Conservation (phyloP, 345 rosid species). For the Hirschfeldia incana region DNA sequence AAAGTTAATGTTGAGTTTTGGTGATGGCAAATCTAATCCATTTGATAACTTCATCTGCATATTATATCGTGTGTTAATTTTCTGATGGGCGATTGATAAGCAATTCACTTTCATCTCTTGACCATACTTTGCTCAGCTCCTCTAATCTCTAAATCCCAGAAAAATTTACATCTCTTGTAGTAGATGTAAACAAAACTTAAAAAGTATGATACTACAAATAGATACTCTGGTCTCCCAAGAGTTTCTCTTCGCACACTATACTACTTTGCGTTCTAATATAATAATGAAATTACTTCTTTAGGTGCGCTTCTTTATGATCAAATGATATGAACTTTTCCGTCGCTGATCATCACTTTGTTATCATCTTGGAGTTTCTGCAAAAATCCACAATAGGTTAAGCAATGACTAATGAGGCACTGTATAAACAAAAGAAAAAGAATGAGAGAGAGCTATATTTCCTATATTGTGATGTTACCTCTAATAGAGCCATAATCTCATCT, state of each 20-base stretch:
- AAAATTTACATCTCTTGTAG: not conserved
- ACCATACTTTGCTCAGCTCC: not conserved
- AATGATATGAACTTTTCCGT: constrained; percentile 72
- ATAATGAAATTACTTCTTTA: not conserved
- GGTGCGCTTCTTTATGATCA: constrained; percentile 20
- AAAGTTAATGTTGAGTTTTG: too few species aligned
- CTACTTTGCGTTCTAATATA: not conserved
- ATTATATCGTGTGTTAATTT: too few species aligned
- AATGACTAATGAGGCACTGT: constrained; percentile 7
- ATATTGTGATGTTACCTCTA: constrained; percentile 57
- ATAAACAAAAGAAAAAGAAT: constrained; percentile 1
- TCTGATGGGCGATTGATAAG: not conserved
- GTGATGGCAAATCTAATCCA: too few species aligned
- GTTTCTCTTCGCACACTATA: constrained; percentile 6
- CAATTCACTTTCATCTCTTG: not conserved
- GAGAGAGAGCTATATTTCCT: not conserved
- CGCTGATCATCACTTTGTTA: constrained; percentile 87
- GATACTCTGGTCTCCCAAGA: not conserved
- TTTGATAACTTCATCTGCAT: too few species aligned
- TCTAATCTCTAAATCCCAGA: not conserved
- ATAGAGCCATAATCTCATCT: constrained; percentile 62
- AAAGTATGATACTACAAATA: not conserved
- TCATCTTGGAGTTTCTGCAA: constrained; percentile 87
- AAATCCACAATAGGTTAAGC: constrained; percentile 1
- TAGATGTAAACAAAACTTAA: not conserved